phyloP scores from a whole-genome alignment of 2,329 filamentous ascomycete genomes.

The Paraphoma chrysanthemicola region DNA sequence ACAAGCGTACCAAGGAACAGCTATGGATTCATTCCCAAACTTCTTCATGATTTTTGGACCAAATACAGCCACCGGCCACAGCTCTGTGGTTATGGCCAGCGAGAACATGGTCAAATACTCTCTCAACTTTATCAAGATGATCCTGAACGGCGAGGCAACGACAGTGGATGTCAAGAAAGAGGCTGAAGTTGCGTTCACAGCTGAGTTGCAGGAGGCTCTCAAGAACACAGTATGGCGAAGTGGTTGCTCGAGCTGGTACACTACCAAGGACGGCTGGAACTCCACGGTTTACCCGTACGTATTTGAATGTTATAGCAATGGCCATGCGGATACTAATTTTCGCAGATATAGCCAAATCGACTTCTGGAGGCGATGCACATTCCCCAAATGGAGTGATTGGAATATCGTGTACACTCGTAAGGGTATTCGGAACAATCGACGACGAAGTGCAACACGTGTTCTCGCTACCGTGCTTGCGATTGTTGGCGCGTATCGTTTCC shows the following conservation, averaged over 20 bases:
- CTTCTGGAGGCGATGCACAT: constrained; percentile 59
- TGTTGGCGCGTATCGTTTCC: constrained; percentile 32
- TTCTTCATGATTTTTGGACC: constrained; percentile 70
- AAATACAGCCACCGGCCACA: constrained; percentile 69
- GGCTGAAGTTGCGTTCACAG: constrained; percentile 68
- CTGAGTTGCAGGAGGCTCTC: constrained; percentile 50
- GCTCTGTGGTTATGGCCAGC: constrained; percentile 64
- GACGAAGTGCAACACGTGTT: constrained; percentile 19
- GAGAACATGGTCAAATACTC: constrained; percentile 69
- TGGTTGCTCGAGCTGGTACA: constrained; percentile 69
- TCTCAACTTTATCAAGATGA: constrained; percentile 64
- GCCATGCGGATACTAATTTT: not conserved
- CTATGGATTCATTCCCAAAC: constrained; percentile 65
- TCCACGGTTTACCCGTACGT: constrained; percentile 69
- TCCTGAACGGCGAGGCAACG: constrained; percentile 89
- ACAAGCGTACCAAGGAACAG: constrained; percentile 66
- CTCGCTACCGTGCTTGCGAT: constrained; percentile 27
- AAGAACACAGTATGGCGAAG: constrained; percentile 61
- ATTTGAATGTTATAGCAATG: constrained; percentile 9
- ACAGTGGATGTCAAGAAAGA: constrained; percentile 86
- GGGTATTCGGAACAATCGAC: constrained; percentile 48
- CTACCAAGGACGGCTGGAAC: constrained; percentile 78
- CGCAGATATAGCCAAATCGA: constrained; percentile 58
- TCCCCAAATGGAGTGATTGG: constrained; percentile 63
- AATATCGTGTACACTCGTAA: constrained; percentile 58